Percentiles rank a stretch among this genome's conserved stretches.
These are phyloP conservation scores for Termitomyces titanicus DNA, from an alignment of 768 basidiomycete species.

Conservation along the genomic window DNA sequence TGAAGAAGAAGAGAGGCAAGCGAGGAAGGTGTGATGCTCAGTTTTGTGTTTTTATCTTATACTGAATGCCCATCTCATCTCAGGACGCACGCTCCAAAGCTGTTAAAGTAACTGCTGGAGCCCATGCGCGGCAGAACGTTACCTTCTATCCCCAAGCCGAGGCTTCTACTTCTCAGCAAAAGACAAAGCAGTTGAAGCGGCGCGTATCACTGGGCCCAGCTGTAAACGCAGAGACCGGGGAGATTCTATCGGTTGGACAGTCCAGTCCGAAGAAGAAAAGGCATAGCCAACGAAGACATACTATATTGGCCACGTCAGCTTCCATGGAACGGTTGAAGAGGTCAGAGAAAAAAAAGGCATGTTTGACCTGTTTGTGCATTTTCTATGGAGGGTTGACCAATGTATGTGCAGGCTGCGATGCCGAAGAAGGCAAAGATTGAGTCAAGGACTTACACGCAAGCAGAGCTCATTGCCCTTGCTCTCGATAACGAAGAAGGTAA, in stretches of 20 bases:
- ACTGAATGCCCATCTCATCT: not conserved
- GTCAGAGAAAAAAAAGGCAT: conserved; percentile 59
- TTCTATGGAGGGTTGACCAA: not conserved
- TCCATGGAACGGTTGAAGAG: conserved; percentile 61
- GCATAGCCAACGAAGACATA: conserved; percentile 65
- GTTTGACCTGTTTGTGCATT: conserved; percentile 8
- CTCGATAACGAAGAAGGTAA: conserved; percentile 88
- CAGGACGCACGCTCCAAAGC: conserved; percentile 54
- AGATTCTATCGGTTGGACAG: conserved; percentile 39
- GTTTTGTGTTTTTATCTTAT: not conserved
- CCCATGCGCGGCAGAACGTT: conserved; percentile 61
- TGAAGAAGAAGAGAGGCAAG: conserved; percentile 55
- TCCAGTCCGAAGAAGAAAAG: conserved; percentile 30
- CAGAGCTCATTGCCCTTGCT: conserved; percentile 79
- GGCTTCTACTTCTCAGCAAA: conserved; percentile 18
- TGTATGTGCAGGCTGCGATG: conserved; percentile 42
- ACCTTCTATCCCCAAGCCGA: conserved; percentile 61
- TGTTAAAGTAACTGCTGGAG: conserved; percentile 62
- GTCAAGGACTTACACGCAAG: conserved; percentile 62
- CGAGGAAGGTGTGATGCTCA: conserved; percentile 38
- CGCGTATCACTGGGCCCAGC: conserved; percentile 53
- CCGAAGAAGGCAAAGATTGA: conserved; percentile 60
- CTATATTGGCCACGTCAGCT: conserved; percentile 67
- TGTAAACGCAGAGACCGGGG: conserved; percentile 61
- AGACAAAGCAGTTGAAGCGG: conserved; percentile 34